Evolutionary conservation across 441 rosid species (phyloP).

Genomic region (Brassica hybrid): DNA sequence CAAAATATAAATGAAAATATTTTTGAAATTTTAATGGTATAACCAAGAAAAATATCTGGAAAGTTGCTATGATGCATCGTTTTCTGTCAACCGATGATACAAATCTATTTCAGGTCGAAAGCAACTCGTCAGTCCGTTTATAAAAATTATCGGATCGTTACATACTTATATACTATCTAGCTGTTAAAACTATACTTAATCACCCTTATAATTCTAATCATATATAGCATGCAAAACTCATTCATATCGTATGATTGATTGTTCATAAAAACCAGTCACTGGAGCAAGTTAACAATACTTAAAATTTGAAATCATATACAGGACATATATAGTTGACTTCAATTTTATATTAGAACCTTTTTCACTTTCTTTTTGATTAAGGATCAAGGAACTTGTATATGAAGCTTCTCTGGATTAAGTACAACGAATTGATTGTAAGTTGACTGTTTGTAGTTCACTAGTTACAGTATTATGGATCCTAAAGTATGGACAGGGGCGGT

Average conservation of each 20-base stretch:
- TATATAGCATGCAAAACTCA: slow-evolving; percentile 33
- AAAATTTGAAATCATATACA: background rate
- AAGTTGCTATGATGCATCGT: background rate
- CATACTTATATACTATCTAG: background rate
- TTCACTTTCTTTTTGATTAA: slow-evolving; percentile 14
- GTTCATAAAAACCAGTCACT: background rate
- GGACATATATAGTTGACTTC: slow-evolving; percentile 28
- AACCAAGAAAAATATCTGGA: slow-evolving; percentile 1
- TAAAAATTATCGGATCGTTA: background rate
- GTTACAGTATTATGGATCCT: background rate
- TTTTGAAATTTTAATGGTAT: background rate
- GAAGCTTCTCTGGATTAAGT: slow-evolving; percentile 22
- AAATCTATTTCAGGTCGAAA: background rate
- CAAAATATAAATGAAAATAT: background rate
- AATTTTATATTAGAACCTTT: slow-evolving; percentile 17
- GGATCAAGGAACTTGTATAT: slow-evolving; percentile 27
- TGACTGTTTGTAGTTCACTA: background rate
- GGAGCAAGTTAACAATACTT: slow-evolving; percentile 20
- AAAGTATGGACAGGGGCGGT: too few species aligned
- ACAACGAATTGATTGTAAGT: slow-evolving; percentile 1
- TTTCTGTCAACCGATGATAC: background rate
- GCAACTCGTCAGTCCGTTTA: background rate
- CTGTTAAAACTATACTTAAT: background rate
- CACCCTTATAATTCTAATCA: slow-evolving; percentile 8
- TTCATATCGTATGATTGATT: slow-evolving; percentile 26